Base-by-base conservation (phyloP, 129 eudicot species). In the Smallanthus sonchifolius region DNA sequence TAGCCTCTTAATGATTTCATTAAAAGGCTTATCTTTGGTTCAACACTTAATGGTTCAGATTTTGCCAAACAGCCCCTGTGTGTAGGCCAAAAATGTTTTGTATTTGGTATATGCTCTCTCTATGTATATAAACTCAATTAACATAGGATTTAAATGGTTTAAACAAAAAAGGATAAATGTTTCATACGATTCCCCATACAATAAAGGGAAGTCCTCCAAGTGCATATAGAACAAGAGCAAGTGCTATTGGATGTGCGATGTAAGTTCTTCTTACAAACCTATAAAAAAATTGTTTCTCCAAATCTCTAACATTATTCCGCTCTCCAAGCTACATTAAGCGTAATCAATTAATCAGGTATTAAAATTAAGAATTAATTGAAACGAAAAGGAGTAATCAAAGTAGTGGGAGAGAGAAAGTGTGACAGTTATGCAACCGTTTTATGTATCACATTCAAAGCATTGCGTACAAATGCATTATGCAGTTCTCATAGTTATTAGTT, bases 181-280 rank as follows among this genome's bases (percentile, higher is more conserved):
- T 24, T 30, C 72, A 8, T 78, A 78, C 82, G 65, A 78, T 37
- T 78, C 77, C 82, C 82, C 82, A 78, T n/a, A 63, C 77, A 28
- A 71, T 42, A 44, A 49, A 78, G 9, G 82, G 82, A 70, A 70
- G 13, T 36, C 82, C 82, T 32, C 82, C 82, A 13, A 71, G 10
- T 61, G 73, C 77, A 78, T 78, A 63, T 4, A 78, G 45, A 19
- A 73, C 28, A 14, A 70, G 44, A 3, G 70, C 82, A 63, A 78
- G 76, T 40, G 65, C 47, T 17, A 78, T 4, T 6, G 70, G 65
- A 78, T 78, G 82, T n/a, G 56, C n/a, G 8, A 70, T 35, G 77
- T 78, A 78, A 38, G 77, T 78, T 10, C 30, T 30, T 6, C 65
- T 69, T 17, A 78, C 9, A 38, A 78, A 78, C 60, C 72, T 78